Evolutionary conservation across 257 asterid species (phyloP).

Genomic region (Capsicum chinense): DNA sequence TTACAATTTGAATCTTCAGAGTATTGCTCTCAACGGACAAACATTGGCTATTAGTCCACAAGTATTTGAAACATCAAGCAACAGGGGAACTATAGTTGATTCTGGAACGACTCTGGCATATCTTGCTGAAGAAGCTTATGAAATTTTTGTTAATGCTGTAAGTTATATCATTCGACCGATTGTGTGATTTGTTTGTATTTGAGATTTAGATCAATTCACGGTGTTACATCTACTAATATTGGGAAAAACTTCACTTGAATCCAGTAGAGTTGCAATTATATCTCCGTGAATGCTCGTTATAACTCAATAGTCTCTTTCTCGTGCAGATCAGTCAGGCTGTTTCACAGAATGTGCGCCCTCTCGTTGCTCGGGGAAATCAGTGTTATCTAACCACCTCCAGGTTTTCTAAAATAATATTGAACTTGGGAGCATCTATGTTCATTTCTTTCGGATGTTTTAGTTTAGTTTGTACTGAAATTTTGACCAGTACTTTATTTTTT

Average conservation of each 20-base stretch:
- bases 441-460: constrained; percentile 15
- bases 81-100: constrained; percentile 88
- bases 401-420: constrained; percentile 40
- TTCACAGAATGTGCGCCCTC: constrained; percentile 63
- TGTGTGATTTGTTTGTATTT: background rate
- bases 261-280: background rate
- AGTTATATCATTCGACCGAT: constrained; percentile 36
- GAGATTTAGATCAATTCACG: background rate
- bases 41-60: constrained; percentile 64
- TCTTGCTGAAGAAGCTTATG: constrained; percentile 88
- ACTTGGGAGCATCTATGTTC: constrained; percentile 13
- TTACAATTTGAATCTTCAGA: constrained; percentile 81
- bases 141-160: constrained; percentile 79
- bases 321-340: constrained; percentile 73
- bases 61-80: constrained; percentile 72
- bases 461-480: constrained; percentile 8
- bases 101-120: constrained; percentile 97
- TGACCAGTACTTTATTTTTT: constrained; percentile 19
- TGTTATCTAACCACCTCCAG: constrained; percentile 84
- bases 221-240: background rate
- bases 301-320: background rate
- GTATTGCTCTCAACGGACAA: constrained; percentile 90
- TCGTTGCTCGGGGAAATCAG: constrained; percentile 68
- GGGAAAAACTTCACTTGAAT: background rate
- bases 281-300: background rate